Conservation (phyloP, 805 yeast species). For the Saccharomycopsis synnaedendra region DNA sequence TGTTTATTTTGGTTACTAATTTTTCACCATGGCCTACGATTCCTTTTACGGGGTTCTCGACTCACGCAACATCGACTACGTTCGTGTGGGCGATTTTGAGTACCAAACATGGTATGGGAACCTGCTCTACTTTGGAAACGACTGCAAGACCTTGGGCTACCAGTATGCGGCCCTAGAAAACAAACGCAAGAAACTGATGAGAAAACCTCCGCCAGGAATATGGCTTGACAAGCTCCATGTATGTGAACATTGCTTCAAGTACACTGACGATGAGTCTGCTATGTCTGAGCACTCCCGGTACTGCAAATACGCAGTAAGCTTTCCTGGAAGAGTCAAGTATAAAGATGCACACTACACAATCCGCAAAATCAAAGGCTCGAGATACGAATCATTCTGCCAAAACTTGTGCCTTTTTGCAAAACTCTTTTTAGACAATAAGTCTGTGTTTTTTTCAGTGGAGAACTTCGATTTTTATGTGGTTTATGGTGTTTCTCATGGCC, state of each 20-base stretch:
- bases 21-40: conserved; percentile 16
- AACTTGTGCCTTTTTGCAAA: conserved; percentile 77
- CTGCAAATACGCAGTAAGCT: conserved; percentile 32
- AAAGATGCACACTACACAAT: conserved; percentile 45
- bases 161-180: conserved; percentile 20
- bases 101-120: conserved; percentile 86
- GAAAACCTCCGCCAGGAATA: conserved; percentile 17
- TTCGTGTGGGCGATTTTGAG: conserved; percentile 55
- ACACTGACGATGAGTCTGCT: conserved; percentile 37
- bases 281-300: conserved; percentile 37
- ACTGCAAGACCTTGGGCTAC: conserved; percentile 35
- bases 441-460: conserved; percentile 71
- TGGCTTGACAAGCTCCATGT: conserved; percentile 60
- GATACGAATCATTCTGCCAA: conserved; percentile 63
- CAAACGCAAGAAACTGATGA: conserved; percentile 13
- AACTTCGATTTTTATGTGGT: conserved; percentile 70
- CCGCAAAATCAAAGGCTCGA: conserved; percentile 54
- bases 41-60: conserved; percentile 52
- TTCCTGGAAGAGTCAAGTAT: conserved; percentile 65
- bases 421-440: conserved; percentile 80
- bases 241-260: conserved; percentile 80
- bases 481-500: conserved; percentile 32
- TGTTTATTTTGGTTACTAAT: background rate
- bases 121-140: conserved; percentile 57
- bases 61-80: conserved; percentile 49